Evolutionary conservation across 768 basidiomycete species (phyloP).

Genomic region (Lentinula aciculospora): DNA sequence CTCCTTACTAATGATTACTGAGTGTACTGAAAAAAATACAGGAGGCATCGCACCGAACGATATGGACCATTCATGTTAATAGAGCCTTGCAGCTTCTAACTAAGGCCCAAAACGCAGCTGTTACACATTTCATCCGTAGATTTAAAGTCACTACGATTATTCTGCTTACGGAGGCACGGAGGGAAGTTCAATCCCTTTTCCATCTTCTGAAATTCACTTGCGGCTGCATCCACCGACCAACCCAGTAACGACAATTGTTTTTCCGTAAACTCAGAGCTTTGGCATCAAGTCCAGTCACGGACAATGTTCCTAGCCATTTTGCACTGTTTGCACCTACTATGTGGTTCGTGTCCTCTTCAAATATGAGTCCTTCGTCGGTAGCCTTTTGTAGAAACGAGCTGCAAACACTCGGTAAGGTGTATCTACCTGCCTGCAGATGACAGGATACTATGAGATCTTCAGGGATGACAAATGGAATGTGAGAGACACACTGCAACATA

Average conservation of each 20-base stretch:
- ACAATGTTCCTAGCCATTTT: constrained; percentile 43
- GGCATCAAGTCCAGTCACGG: constrained; percentile 40
- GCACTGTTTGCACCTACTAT: constrained; percentile 19
- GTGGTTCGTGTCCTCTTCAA: constrained; percentile 34
- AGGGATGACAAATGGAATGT: neutral
- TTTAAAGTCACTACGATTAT: too few species aligned
- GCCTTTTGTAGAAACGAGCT: constrained; percentile 43
- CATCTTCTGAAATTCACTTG: neutral
- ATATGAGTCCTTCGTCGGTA: constrained; percentile 32
- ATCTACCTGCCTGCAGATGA: constrained; percentile 44
- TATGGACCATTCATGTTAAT: too few species aligned
- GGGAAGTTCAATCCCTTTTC: too few species aligned
- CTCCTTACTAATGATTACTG: too few species aligned
- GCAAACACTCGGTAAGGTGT: constrained; percentile 50
- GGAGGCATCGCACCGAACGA: too few species aligned
- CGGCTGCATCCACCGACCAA: constrained; percentile 37
- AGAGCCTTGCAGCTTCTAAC: too few species aligned
- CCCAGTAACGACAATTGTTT: constrained; percentile 58
- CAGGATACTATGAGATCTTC: neutral
- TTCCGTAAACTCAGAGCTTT: constrained; percentile 47
- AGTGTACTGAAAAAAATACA: too few species aligned
- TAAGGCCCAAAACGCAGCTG: too few species aligned
- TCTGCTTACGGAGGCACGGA: too few species aligned
- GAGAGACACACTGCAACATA: constrained; percentile 45
- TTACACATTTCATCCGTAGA: too few species aligned